Percentiles rank a stretch among this genome's conserved stretches.
phyloP scores from a whole-genome alignment of 768 basidiomycete genomes.

The Epithele typhae region DNA sequence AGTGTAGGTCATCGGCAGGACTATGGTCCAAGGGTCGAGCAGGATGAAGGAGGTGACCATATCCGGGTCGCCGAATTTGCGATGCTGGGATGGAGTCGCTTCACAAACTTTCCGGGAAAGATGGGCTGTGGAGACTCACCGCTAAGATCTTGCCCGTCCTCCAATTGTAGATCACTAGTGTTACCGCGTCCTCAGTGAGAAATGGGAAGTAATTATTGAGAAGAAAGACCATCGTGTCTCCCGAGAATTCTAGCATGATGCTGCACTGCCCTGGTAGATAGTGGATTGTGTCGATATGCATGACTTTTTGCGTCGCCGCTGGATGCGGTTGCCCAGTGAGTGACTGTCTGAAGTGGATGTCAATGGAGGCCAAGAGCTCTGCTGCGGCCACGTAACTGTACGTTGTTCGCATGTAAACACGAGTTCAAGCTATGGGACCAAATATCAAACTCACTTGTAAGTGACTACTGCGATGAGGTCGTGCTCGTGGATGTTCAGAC shows the following conservation, averaged over 20 bases:
- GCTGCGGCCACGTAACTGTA: conserved; percentile 9
- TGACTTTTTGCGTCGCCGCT: conserved; percentile 11
- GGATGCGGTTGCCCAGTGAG: conserved; percentile 20
- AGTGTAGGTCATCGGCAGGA: conserved; percentile 20
- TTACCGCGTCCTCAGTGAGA: conserved; percentile 3
- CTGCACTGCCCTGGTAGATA: conserved; percentile 14
- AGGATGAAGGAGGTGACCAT: conserved; percentile 24
- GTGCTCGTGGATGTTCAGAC: conserved; percentile 20
- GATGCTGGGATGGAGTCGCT: conserved; percentile 1
- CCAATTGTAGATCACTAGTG: conserved; percentile 22
- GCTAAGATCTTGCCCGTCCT: conserved; percentile 20
- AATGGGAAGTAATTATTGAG: conserved; percentile 17
- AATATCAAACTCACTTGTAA: conserved; percentile 12
- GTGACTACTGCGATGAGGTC: conserved; percentile 21
- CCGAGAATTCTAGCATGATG: conserved; percentile 21
- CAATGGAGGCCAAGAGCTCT: conserved; percentile 9
- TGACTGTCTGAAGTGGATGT: conserved; percentile 17
- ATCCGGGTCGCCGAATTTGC: conserved; percentile 7
- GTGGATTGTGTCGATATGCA: conserved; percentile 12
- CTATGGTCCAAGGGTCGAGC: conserved; percentile 21
- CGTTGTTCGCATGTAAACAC: neutral
- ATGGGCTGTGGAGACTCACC: conserved; percentile 15
- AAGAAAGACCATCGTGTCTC: conserved; percentile 18
- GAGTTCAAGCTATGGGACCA: no score
- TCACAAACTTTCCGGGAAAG: neutral